Conservation (phyloP, 73 alveolate species). For the Tetrahymena elliotti region DNA sequence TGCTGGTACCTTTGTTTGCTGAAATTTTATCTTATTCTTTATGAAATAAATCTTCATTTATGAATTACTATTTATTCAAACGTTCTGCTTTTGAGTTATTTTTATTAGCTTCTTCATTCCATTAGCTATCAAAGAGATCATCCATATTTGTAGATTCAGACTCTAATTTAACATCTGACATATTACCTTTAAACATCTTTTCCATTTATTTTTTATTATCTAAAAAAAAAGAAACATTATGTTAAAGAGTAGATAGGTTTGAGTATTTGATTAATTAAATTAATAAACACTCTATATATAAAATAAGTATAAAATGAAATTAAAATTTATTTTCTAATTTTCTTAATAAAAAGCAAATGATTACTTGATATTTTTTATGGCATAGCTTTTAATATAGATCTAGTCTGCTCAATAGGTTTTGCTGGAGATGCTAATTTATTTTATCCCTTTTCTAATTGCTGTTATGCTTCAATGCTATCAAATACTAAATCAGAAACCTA, state of each 20-base stretch:
- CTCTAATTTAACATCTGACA: neutral
- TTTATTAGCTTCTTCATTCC: neutral
- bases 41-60: neutral
- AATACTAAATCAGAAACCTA: neutral
- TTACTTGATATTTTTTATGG: neutral
- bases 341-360: neutral
- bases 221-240: neutral
- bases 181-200: neutral
- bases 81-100: neutral
- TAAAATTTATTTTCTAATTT: neutral
- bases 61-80: neutral
- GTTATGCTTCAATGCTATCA: neutral
- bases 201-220: neutral
- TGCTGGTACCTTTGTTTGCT: neutral
- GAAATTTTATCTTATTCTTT: neutral
- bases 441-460: neutral
- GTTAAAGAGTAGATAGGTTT: neutral
- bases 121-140: neutral
- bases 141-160: neutral
- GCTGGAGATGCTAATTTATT: neutral
- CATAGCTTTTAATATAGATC: neutral
- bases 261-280: neutral
- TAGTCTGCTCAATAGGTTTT: neutral
- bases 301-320: neutral
- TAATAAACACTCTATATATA: neutral